These are phyloP conservation scores for Cladosporium cucumerinum DNA, from an alignment of 2,329 filamentous ascomycete species.

Conservation along the genomic window DNA sequence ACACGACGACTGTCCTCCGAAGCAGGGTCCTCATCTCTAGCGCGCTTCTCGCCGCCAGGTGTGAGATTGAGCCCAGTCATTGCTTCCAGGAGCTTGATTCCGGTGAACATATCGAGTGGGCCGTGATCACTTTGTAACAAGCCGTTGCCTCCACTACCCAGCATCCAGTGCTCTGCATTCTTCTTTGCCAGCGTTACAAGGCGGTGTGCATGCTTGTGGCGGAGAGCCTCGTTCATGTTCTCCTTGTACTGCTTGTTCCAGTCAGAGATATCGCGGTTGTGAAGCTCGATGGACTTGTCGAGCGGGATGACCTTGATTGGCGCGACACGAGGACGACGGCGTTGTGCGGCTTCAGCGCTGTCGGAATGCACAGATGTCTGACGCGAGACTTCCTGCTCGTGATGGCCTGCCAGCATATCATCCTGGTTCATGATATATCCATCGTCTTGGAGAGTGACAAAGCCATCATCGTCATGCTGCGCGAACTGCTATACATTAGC, in stretches of 20 bases:
- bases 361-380: slow-evolving; percentile 30
- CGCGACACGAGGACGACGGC: slow-evolving; percentile 33
- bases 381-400: slow-evolving; percentile 9
- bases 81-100: slow-evolving; percentile 51
- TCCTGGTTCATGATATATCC: slow-evolving; percentile 22
- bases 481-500: slow-evolving; percentile 17
- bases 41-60: slow-evolving; percentile 27
- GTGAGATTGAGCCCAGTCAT: slow-evolving; percentile 40
- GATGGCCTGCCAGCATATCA: slow-evolving; percentile 23
- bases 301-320: slow-evolving; percentile 40
- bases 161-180: slow-evolving; percentile 61
- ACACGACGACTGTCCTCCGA: slow-evolving; percentile 30
- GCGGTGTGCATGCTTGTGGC: slow-evolving; percentile 42
- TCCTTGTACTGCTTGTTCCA: slow-evolving; percentile 58
- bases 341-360: slow-evolving; percentile 39
- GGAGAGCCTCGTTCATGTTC: slow-evolving; percentile 55
- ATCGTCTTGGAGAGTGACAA: slow-evolving; percentile 30
- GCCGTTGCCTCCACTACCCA: slow-evolving; percentile 53
- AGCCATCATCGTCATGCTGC: slow-evolving; percentile 32
- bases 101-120: slow-evolving; percentile 59
- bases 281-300: slow-evolving; percentile 52
- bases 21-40: slow-evolving; percentile 23
- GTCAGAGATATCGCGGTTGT: slow-evolving; percentile 53
- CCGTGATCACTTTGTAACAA: slow-evolving; percentile 43
- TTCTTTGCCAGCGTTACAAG: slow-evolving; percentile 52